Evolutionary conservation across 805 yeast species (phyloP), one percentile per base, ranked within the genome.

Genomic region (Jamesozyma hellenica): DNA sequence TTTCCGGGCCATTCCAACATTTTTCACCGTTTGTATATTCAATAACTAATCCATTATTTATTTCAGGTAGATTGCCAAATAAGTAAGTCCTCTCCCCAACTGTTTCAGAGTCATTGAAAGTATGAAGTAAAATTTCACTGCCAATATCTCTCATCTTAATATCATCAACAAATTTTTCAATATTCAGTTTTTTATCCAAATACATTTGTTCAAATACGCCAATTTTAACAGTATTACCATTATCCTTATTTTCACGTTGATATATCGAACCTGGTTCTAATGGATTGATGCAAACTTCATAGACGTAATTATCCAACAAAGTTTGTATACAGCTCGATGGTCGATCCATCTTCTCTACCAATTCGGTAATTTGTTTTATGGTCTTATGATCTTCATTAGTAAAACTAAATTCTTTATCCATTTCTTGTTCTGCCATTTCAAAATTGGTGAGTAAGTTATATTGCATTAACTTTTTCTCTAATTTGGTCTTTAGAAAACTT

Each of bases 1-100:
- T 75, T 23, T 65, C 58, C 4, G 96, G 96, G 0, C 98, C 98
- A 56, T 87, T 84, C 96, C 97, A 90, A 61, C 98, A 92, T 53
- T 70, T 73, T 32, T 77, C 78, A 16, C 98, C 98, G 15, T 66
- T 54, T 4, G 59, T 65, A 54, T 68, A 92, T 25, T 53, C 49
- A 25, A 74, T 45, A 16, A 45, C 47, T 34, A 67, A 40, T 26
- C 64, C 63, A 32, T 57, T 62, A 31, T 55, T 56, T 4, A 50
- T 61, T 35, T 50, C 58, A 38, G 45, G 62, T 44, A 50, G 42
- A 14, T 63, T 60, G 4, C 57, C 62, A 25, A 57, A 47, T 15
- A 55, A 42, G 28, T 48, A 47, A 6, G 45, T 32, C 17, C 43
- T 34, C 13, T 45, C 33, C n/a, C 51, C 53, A n/a, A 47, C 27